Conservation (phyloP, 1,284 basidiomycete species). For the Tylopilus orsonianus region DNA sequence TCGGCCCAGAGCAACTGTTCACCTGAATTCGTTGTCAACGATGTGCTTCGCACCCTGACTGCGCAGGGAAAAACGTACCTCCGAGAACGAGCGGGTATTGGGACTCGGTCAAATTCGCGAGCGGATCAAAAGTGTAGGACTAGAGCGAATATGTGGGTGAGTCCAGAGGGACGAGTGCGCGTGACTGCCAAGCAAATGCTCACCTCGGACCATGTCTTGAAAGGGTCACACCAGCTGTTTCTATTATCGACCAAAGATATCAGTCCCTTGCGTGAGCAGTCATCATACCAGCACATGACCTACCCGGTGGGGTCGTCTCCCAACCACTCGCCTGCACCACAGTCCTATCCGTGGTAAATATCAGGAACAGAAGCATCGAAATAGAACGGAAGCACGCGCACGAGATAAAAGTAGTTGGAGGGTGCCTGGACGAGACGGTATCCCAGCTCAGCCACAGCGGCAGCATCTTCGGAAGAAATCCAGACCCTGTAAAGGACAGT, state of each 20-base stretch:
- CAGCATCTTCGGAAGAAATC: slow-evolving; percentile 65
- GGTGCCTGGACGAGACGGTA: slow-evolving; percentile 67
- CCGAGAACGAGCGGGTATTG: slow-evolving; percentile 47
- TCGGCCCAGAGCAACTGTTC: slow-evolving; percentile 57
- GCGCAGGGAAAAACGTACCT: slow-evolving; percentile 33
- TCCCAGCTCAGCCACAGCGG: slow-evolving; percentile 56
- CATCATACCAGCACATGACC: slow-evolving; percentile 9
- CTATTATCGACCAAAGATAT: slow-evolving; percentile 23
- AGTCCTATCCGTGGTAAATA: slow-evolving; percentile 50
- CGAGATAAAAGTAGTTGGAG: slow-evolving; percentile 77
- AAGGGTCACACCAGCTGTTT: slow-evolving; percentile 56
- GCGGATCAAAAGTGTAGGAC: slow-evolving; percentile 57
- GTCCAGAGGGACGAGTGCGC: neutral
- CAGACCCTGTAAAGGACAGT: slow-evolving; percentile 52
- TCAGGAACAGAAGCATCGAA: slow-evolving; percentile 5
- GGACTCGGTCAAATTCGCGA: slow-evolving; percentile 38
- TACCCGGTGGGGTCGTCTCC: slow-evolving; percentile 51
- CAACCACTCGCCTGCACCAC: slow-evolving; percentile 79
- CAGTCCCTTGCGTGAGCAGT: neutral
- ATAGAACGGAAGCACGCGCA: slow-evolving; percentile 36
- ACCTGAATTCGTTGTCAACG: slow-evolving; percentile 18
- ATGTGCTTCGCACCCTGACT: neutral
- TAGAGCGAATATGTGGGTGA: slow-evolving; percentile 16
- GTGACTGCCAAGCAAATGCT: slow-evolving; percentile 10
- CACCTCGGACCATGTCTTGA: slow-evolving; percentile 53